Conservation (phyloP, 1,284 basidiomycete species). For the Boletus mariae region DNA sequence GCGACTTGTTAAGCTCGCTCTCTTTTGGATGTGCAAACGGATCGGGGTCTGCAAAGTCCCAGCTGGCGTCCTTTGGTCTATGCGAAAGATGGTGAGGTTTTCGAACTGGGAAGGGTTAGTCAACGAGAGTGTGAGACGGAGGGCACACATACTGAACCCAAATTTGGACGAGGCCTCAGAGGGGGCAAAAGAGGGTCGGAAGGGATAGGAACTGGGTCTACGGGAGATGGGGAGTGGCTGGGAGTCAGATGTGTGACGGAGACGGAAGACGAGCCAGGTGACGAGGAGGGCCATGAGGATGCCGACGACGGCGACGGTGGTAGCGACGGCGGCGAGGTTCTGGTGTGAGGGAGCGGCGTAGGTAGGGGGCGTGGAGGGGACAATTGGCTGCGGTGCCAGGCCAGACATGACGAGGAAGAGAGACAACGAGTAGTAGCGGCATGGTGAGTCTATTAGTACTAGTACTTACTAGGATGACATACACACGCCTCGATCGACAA, state of each 20-base stretch:
- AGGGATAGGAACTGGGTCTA: conserved; percentile 14
- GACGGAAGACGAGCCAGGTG: conserved; percentile 26
- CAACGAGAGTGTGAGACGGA: no score
- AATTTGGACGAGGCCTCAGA: conserved; percentile 31
- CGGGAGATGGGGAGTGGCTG: conserved; percentile 3
- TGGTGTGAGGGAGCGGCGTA: conserved; percentile 17
- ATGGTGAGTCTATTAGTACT: neutral
- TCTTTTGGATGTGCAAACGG: conserved; percentile 14
- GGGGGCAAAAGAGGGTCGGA: conserved; percentile 25
- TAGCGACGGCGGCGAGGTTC: conserved; percentile 23
- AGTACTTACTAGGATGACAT: neutral
- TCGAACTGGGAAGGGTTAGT: conserved; percentile 15
- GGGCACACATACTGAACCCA: conserved; percentile 20
- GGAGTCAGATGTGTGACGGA: conserved; percentile 13
- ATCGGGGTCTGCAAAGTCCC: conserved; percentile 34
- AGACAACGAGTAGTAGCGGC: neutral
- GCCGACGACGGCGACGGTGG: conserved; percentile 28
- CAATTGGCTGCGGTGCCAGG: neutral
- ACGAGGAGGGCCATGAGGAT: conserved; percentile 23
- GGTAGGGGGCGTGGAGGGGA: neutral
- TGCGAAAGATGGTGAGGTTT: conserved; percentile 27
- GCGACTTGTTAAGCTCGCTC: neutral
- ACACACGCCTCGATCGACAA: neutral
- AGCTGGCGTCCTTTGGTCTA: conserved; percentile 17
- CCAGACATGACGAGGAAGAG: neutral